Conservation (phyloP, 495 filamentous ascomycete species). For the Penicillium paradoxum region DNA sequence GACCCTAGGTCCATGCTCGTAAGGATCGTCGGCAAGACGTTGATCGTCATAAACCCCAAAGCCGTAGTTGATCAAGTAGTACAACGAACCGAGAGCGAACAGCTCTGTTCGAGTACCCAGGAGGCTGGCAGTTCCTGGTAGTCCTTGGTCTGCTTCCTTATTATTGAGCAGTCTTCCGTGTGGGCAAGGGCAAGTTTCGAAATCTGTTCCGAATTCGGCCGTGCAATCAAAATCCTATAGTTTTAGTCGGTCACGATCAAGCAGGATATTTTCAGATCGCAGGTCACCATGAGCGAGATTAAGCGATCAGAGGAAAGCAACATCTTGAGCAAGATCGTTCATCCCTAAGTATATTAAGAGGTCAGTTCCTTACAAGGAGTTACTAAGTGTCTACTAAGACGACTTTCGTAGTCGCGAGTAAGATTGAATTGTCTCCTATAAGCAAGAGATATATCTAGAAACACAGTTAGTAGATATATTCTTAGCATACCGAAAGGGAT, state of each 20-base stretch:
- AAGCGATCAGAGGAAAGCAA: constrained; percentile 37
- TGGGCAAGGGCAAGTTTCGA: constrained; percentile 24
- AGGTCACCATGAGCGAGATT: constrained; percentile 33
- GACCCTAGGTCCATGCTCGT: constrained; percentile 32
- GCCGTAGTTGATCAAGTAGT: constrained; percentile 37
- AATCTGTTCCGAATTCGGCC: constrained; percentile 22
- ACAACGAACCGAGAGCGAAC: constrained; percentile 37
- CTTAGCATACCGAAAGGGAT: neutral
- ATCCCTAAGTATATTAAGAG: too few relatives aligned
- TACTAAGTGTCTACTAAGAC: constrained; percentile 31
- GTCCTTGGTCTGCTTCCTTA: constrained; percentile 21
- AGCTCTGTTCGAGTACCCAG: constrained; percentile 34
- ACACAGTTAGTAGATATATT: neutral
- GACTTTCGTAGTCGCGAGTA: constrained; percentile 19
- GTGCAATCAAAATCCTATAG: constrained; percentile 31
- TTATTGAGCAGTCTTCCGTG: constrained; percentile 26
- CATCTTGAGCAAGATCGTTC: constrained; percentile 33
- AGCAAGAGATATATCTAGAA: constrained; percentile 5
- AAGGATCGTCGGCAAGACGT: constrained; percentile 28
- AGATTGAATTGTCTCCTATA: constrained; percentile 10
- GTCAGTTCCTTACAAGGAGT: constrained; percentile 26
- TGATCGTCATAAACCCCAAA: constrained; percentile 36
- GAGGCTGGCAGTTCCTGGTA: constrained; percentile 23
- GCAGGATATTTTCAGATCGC: constrained; percentile 28
- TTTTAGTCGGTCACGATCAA: constrained; percentile 25